Percentiles rank a stretch among this genome's conserved stretches.
phyloP scores from a whole-genome alignment of 306 rosid genomes.

The Astragalus membranaceus region DNA sequence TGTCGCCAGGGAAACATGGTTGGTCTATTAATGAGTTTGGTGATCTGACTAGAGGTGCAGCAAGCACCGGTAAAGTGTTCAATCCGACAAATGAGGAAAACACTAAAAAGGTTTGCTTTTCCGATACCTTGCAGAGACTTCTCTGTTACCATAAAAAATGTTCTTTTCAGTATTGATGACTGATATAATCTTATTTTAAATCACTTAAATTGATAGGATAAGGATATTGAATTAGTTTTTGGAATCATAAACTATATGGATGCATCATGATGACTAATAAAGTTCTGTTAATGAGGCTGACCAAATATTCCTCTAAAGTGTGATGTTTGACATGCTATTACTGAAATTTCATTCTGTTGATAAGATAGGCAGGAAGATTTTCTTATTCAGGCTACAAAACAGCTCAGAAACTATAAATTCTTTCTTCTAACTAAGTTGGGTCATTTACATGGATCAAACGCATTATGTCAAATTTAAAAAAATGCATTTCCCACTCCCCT shows the following conservation, averaged over 20 bases:
- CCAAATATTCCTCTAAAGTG: not conserved
- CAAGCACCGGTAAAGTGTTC: slow-evolving; percentile 80
- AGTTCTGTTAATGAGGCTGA: not conserved
- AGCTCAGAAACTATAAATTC: not conserved
- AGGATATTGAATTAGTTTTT: not conserved
- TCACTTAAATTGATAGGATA: not conserved
- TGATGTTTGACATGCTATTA: slow-evolving; percentile 3
- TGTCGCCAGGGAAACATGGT: slow-evolving; percentile 83
- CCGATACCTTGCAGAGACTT: not conserved
- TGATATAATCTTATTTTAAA: not conserved
- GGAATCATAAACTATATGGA: not conserved
- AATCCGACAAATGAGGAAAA: slow-evolving; percentile 28
- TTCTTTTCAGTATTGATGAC: not conserved
- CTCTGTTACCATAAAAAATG: not conserved
- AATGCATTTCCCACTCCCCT: no score
- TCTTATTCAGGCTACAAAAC: not conserved
- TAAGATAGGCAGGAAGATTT: not conserved
- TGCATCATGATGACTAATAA: not conserved
- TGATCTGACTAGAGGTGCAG: slow-evolving; percentile 82
- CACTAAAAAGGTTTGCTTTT: slow-evolving; percentile 49
- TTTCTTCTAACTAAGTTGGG: not conserved
- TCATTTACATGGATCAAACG: not conserved
- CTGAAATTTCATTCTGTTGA: slow-evolving; percentile 8
- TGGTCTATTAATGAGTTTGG: slow-evolving; percentile 95
- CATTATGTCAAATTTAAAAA: no score